Conservation (phyloP, 2,329 filamentous ascomycete genomes). For the Microdochium trichocladiopsis region DNA sequence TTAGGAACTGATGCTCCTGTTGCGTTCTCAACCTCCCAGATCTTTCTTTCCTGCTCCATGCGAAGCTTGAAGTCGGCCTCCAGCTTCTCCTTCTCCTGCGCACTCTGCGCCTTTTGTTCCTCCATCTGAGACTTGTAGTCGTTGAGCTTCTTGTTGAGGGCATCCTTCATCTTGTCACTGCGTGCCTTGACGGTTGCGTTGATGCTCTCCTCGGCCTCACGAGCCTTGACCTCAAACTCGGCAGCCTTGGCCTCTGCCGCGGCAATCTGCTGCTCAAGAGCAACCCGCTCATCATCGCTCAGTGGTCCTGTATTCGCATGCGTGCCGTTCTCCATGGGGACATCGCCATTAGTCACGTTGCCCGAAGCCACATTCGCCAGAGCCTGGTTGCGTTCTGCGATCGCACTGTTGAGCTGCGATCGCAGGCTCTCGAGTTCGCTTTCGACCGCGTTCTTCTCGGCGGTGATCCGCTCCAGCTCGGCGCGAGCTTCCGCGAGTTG, state of each 20-base stretch:
- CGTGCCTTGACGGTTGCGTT: conserved; percentile 55
- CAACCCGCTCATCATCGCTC: conserved; percentile 51
- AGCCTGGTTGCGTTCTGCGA: conserved; percentile 58
- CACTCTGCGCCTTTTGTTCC: conserved; percentile 31
- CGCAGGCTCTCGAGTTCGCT: conserved; percentile 49
- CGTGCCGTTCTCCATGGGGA: conserved; percentile 19
- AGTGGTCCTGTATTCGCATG: conserved; percentile 20
- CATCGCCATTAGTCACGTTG: conserved; percentile 21
- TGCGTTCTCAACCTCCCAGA: conserved; percentile 39
- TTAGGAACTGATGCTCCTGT: neutral
- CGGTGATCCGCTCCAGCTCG: conserved; percentile 57
- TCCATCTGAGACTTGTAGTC: conserved; percentile 52
- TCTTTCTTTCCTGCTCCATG: conserved; percentile 56
- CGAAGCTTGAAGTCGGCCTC: conserved; percentile 37
- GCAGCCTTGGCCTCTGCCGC: conserved; percentile 53
- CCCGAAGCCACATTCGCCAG: too few relatives aligned
- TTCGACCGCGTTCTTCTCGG: conserved; percentile 64
- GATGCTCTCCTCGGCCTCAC: conserved; percentile 57
- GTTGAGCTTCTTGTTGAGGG: conserved; percentile 62
- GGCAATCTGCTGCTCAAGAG: conserved; percentile 55
- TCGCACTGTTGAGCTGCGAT: conserved; percentile 53
- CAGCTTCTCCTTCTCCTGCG: conserved; percentile 44
- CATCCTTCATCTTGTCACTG: conserved; percentile 62
- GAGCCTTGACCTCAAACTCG: conserved; percentile 57
- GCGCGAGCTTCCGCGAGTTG: conserved; percentile 42